These are phyloP conservation scores for Spathaspora gorwiae DNA, from an alignment of 805 yeast genomes.

Conservation along the genomic window DNA sequence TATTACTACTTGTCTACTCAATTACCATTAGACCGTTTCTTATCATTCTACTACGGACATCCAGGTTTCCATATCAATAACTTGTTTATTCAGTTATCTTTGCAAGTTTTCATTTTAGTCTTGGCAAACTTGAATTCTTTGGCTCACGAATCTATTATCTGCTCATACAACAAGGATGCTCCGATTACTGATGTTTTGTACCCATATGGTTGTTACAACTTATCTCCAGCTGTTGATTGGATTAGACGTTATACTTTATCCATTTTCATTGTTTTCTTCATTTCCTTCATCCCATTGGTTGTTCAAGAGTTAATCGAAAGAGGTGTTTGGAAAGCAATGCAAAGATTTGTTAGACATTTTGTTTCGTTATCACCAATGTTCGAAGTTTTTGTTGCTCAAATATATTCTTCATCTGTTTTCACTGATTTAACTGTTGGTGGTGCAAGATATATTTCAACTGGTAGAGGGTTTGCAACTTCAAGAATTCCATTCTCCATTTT, in stretches of 20 bases:
- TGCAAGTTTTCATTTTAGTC: conserved; percentile 51
- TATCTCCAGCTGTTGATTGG: conserved; percentile 72
- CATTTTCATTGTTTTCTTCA: conserved; percentile 67
- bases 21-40: conserved; percentile 70
- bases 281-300: conserved; percentile 69
- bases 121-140: conserved; percentile 60
- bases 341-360: conserved; percentile 62
- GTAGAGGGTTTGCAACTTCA: conserved; percentile 76
- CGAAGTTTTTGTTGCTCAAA: conserved; percentile 74
- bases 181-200: conserved; percentile 59
- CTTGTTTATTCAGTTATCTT: conserved; percentile 65
- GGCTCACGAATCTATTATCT: conserved; percentile 55
- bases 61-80: conserved; percentile 84
- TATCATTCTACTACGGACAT: conserved; percentile 79
- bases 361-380: conserved; percentile 70
- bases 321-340: conserved; percentile 66
- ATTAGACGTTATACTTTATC: conserved; percentile 67
- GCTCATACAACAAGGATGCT: conserved; percentile 53
- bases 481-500: conserved; percentile 62
- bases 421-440: conserved; percentile 74
- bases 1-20: conserved; percentile 76
- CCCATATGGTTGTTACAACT: conserved; percentile 69
- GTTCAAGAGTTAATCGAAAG: conserved; percentile 75
- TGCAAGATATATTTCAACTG: conserved; percentile 78
- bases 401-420: conserved; percentile 65